A percentile compares a stretch with the other conserved stretches of the same genome.
These are phyloP conservation scores for Talaromyces proteolyticus DNA, from an alignment of 495 filamentous ascomycete species.

Conservation along the genomic window DNA sequence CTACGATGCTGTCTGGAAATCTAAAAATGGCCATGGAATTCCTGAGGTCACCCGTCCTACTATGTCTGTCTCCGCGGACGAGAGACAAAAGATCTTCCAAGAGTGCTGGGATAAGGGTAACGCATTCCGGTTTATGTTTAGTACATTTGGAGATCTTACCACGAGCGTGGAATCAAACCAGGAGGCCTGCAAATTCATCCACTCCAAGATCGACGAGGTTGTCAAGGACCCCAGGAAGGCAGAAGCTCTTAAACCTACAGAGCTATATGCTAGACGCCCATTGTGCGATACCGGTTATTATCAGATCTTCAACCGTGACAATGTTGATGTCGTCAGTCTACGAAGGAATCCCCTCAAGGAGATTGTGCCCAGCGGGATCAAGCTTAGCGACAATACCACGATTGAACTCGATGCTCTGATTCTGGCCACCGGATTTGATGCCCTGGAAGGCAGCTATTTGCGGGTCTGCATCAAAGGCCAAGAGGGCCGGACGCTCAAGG, in stretches of 20 bases:
- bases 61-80: slow-evolving; percentile 6
- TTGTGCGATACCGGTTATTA: slow-evolving; percentile 22
- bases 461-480: neutral
- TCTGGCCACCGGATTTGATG: neutral
- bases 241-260: slow-evolving; percentile 9
- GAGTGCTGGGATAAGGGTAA: slow-evolving; percentile 14
- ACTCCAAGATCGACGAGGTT: slow-evolving; percentile 12
- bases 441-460: neutral
- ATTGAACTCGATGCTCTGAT: neutral
- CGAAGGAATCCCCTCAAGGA: slow-evolving; percentile 5
- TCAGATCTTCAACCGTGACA: slow-evolving; percentile 15
- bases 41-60: neutral
- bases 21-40: slow-evolving; percentile 8
- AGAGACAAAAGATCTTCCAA: slow-evolving; percentile 14
- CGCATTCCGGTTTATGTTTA: slow-evolving; percentile 19
- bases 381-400: neutral
- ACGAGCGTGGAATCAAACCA: slow-evolving; percentile 13
- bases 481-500: neutral
- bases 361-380: neutral
- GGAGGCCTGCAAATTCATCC: slow-evolving; percentile 16
- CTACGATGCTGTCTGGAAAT: slow-evolving; percentile 3
- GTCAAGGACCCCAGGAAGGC: slow-evolving; percentile 14
- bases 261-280: slow-evolving; percentile 12
- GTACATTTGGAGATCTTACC: slow-evolving; percentile 15
- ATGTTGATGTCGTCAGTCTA: slow-evolving; percentile 13